phyloP scores from a whole-genome alignment of 176 grass and related monocot species.

The Alopecurus myosuroides region DNA sequence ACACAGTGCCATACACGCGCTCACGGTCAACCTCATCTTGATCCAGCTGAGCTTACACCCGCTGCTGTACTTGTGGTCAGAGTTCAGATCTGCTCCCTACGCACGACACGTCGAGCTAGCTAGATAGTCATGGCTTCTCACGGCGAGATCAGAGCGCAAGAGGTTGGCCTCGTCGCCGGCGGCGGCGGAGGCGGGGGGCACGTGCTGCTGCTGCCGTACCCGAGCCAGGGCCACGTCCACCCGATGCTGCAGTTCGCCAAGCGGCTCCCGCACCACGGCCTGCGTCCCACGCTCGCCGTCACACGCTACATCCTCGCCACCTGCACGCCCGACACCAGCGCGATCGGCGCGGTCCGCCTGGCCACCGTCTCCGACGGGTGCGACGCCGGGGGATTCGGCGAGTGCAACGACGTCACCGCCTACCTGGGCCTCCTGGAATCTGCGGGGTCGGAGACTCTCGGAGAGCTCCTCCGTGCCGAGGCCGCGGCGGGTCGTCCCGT shows the following conservation, averaged over 20 bases:
- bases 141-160: not conserved
- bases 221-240: constrained; percentile 84
- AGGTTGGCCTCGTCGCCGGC: not conserved
- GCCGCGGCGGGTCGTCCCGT: constrained; percentile 28
- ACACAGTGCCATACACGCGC: too few species aligned
- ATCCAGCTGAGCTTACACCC: too few species aligned
- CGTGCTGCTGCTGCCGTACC: constrained; percentile 65
- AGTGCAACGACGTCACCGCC: constrained; percentile 14
- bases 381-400: constrained; percentile 33
- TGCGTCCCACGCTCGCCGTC: constrained; percentile 51
- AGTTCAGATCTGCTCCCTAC: not conserved
- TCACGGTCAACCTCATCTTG: too few species aligned
- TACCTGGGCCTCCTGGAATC: constrained; percentile 53
- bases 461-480: constrained; percentile 44
- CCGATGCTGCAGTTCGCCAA: constrained; percentile 86
- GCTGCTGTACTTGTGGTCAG: too few species aligned
- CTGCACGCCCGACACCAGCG: constrained; percentile 5
- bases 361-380: constrained; percentile 74
- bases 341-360: constrained; percentile 15
- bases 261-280: constrained; percentile 46
- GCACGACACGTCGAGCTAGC: not conserved
- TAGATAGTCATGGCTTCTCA: not conserved
- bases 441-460: constrained; percentile 41
- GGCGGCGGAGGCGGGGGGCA: not conserved
- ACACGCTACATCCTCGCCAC: constrained; percentile 50